Conservation (phyloP, 1,284 basidiomycete genomes). For the Marasmius tenuissimus region DNA sequence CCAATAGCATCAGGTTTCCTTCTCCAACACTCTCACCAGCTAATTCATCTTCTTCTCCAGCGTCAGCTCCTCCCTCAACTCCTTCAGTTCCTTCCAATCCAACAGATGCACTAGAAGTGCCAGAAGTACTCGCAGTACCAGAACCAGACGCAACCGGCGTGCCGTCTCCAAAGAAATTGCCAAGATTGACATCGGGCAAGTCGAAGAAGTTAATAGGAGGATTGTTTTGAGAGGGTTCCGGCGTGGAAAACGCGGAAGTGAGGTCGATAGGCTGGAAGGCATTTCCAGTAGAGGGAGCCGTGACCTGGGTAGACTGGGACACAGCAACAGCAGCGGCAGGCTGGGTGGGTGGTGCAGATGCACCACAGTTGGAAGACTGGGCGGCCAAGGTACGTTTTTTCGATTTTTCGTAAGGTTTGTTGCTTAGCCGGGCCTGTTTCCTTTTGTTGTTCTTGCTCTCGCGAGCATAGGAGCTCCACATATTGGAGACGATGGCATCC, state of each 20-base stretch:
- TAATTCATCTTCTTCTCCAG: neutral
- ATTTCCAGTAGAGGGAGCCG: neutral
- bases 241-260: neutral
- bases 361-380: neutral
- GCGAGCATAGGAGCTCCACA: neutral
- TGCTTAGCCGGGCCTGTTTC: neutral
- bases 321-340: neutral
- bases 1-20: neutral
- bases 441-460: neutral
- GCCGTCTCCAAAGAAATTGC: neutral
- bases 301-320: neutral
- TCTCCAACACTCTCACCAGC: neutral
- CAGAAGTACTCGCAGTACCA: neutral
- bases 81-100: neutral
- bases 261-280: neutral
- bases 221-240: neutral
- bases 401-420: neutral
- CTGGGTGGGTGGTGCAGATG: neutral
- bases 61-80: neutral
- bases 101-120: neutral
- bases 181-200: neutral
- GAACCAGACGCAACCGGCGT: neutral
- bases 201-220: neutral
- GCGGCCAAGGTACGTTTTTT: neutral
- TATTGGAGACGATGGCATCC: neutral